Evolutionary conservation across 805 yeast species (phyloP).

Genomic region (Hanseniaspora nectarophila): DNA sequence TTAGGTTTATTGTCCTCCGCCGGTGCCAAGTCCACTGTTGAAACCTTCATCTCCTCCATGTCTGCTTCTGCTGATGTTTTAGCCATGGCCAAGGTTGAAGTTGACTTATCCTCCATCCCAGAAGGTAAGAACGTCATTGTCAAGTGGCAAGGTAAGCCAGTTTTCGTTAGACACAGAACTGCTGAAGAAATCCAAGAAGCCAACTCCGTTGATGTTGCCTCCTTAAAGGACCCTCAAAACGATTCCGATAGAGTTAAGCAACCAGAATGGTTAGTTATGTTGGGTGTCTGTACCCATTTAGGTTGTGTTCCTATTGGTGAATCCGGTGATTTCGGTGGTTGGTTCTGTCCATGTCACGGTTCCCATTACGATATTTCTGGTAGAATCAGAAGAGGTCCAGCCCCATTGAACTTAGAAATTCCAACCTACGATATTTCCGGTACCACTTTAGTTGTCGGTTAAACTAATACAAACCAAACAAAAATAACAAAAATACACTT

Average conservation of each 20-base stretch:
- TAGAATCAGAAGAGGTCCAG: conserved; percentile 99
- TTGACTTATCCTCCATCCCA: conserved; percentile 83
- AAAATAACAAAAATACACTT: not conserved
- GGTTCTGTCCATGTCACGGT: conserved; percentile 99
- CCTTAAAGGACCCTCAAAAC: conserved; percentile 86
- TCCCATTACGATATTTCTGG: conserved; percentile 99
- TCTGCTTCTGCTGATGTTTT: conserved; percentile 97
- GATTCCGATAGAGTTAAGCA: conserved; percentile 89
- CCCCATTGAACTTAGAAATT: conserved; percentile 95
- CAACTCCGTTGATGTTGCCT: conserved; percentile 58
- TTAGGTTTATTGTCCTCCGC: conserved; percentile 83
- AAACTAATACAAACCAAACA: conserved; percentile 22
- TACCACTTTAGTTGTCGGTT: conserved; percentile 82
- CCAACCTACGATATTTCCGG: conserved; percentile 83
- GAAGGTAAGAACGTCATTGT: conserved; percentile 96
- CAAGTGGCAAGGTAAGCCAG: conserved; percentile 99
- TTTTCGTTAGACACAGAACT: conserved; percentile 98
- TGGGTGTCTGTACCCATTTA: conserved; percentile 98
- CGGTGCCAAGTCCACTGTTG: conserved; percentile 92
- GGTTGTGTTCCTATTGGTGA: conserved; percentile 99
- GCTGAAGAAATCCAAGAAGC: conserved; percentile 89
- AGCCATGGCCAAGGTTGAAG: conserved; percentile 99
- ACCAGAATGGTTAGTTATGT: conserved; percentile 98
- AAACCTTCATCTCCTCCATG: conserved; percentile 82
- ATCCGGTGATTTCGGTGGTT: conserved; percentile 98